Conservation (phyloP, 192 early-diverging fungal species). For the Umbelopsis sp. region DNA sequence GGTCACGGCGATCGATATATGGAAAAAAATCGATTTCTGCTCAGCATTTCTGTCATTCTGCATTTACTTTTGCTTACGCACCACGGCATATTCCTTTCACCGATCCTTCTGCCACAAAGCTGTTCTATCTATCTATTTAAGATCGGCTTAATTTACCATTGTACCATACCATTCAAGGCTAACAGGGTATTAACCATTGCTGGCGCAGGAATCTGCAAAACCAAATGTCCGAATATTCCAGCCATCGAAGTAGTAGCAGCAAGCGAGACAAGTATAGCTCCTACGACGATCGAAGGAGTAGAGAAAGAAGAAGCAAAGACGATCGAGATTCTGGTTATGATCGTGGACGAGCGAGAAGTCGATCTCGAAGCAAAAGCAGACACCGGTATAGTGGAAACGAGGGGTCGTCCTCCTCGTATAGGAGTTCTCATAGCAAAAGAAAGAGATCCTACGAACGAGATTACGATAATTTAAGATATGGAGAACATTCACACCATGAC, state of each 20-base stretch:
- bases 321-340: conserved; percentile 9
- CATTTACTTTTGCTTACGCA: too few relatives aligned
- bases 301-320: neutral
- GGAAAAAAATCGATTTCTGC: too few relatives aligned
- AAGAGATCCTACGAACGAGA: conserved; percentile 9
- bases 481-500: conserved; percentile 37
- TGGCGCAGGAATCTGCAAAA: conserved; percentile 1
- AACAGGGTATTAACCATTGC: neutral
- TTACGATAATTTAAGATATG: neutral
- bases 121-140: too few relatives aligned
- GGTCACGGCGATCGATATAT: too few relatives aligned
- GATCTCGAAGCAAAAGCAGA: conserved; percentile 2
- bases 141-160: too few relatives aligned
- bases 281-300: neutral
- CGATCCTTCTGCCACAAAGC: too few relatives aligned
- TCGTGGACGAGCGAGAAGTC: neutral
- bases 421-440: conserved; percentile 13
- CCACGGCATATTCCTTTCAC: too few relatives aligned
- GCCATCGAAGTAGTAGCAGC: conserved; percentile 13
- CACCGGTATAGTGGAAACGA: neutral
- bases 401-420: neutral
- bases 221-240: conserved; percentile 15
- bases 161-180: too few relatives aligned
- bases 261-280: conserved; percentile 14
- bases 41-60: too few relatives aligned